Evolutionary conservation across 1,139 yeast genomes (phyloP).

Genomic region (Saccharomyces pastorianus): DNA sequence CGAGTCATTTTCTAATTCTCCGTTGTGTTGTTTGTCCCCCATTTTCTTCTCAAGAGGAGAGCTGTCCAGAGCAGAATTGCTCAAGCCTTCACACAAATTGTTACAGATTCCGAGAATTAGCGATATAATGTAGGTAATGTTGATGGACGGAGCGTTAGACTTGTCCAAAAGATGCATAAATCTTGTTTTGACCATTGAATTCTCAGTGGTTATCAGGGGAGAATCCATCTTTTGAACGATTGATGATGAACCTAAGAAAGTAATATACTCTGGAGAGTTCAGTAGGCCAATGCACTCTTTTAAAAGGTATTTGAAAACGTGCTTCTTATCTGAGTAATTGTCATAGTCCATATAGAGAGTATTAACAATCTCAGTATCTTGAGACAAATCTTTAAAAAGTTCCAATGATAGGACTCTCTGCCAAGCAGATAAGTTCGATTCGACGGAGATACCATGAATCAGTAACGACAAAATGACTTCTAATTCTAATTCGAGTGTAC

Average conservation of each 20-base stretch:
- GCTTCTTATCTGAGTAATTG: constrained; percentile 45
- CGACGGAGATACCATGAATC: constrained; percentile 53
- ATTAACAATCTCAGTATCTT: constrained; percentile 46
- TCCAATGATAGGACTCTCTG: constrained; percentile 67
- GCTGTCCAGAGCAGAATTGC: constrained; percentile 40
- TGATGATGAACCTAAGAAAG: constrained; percentile 33
- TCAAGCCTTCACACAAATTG: constrained; percentile 61
- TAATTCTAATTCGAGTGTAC: constrained; percentile 60
- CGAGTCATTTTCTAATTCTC: constrained; percentile 35
- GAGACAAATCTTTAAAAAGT: constrained; percentile 51
- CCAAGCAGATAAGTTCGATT: constrained; percentile 53
- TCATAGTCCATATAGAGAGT: constrained; percentile 59
- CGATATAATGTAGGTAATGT: constrained; percentile 54
- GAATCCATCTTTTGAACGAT: constrained; percentile 26
- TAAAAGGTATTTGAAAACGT: constrained; percentile 53
- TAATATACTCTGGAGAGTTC: constrained; percentile 32
- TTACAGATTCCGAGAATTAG: constrained; percentile 50
- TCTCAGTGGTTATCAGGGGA: constrained; percentile 27
- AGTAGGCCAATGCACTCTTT: constrained; percentile 37
- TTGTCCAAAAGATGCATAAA: constrained; percentile 74
- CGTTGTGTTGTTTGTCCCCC: constrained; percentile 20
- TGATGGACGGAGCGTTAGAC: constrained; percentile 55
- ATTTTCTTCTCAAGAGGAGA: constrained; percentile 30
- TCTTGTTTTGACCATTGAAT: constrained; percentile 43
- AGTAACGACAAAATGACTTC: constrained; percentile 71